Evolutionary conservation across 2,329 filamentous ascomycete genomes (phyloP), one percentile per base, ranked within the genome.

Genomic region (Phialocephala sp.): DNA sequence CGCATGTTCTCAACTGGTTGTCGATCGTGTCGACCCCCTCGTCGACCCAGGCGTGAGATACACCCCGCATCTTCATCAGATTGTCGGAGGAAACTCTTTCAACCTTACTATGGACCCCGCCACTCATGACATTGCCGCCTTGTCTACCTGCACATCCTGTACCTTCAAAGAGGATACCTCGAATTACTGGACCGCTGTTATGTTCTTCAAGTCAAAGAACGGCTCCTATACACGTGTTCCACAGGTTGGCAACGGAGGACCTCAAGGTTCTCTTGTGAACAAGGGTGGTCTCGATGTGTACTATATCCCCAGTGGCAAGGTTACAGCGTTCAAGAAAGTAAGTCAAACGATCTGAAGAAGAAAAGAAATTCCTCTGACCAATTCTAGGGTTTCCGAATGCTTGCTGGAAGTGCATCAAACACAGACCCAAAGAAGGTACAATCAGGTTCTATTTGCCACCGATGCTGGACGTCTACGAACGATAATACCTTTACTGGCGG

Each of bases 141-240:
- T 66, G 54, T 68, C 71, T 1, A 66, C 65, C 68, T 91, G 89
- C 76, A 88, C 88, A 3, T 87, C 88, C 6, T 90, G 88, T 76
- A 82, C 81, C 36, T 86, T 87, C 65, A 81, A 81, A 37, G 79
- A 84, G 65, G 88, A 90, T 74, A 76, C 84, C 61, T 88, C 84
- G 66, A 89, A 87, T 75, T 91, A 91, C 78, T 91, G 89, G 88
- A 85, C 85, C 18, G 88, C 88, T 0, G 81, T 81, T 69, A 79
- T 91, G 8, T 87, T 84, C 73, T 70, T 70, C 60, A 66, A 70
- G 84, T 63, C 64, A 57, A 68, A 63, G 64, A 70, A 68, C 39
- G 66, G 68, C 87, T 1, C 81, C 79, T 70, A 79, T 73, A 86
- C 91, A 73, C 79, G 90, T 65, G 91, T 96, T 50, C 79, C 84